Conservation (phyloP, 306 rosid species). For the Vachellia collinsii region DNA sequence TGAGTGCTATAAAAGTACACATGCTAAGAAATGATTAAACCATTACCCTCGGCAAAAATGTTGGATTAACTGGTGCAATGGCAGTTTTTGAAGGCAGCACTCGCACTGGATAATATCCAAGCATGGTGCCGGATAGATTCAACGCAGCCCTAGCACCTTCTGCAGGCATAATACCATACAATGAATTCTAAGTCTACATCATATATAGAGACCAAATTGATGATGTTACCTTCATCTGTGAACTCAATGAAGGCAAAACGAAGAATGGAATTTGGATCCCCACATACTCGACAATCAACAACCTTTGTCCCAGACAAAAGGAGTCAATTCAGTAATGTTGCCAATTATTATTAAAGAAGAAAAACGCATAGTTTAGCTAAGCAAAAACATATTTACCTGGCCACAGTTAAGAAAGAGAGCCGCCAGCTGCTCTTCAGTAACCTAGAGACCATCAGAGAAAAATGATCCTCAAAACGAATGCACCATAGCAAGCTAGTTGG, state of each 20-base stretch:
- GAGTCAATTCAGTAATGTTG: slow-evolving; percentile 30
- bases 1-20: slow-evolving; percentile 2
- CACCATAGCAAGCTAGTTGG: slow-evolving; percentile 10
- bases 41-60: slow-evolving; percentile 93
- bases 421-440: slow-evolving; percentile 98
- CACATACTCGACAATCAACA: slow-evolving; percentile 97
- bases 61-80: slow-evolving; percentile 94
- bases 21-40: slow-evolving; percentile 15
- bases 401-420: slow-evolving; percentile 91
- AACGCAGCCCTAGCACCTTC: slow-evolving; percentile 94
- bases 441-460: slow-evolving; percentile 55
- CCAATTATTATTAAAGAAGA: slow-evolving; percentile 29
- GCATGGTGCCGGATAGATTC: slow-evolving; percentile 93
- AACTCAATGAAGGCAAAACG: slow-evolving; percentile 96
- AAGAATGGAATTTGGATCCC: slow-evolving; percentile 95
- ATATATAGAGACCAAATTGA: slow-evolving; percentile 30
- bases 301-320: slow-evolving; percentile 57
- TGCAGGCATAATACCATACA: slow-evolving; percentile 47
- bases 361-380: slow-evolving; percentile 11
- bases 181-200: slow-evolving; percentile 19
- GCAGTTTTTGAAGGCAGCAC: slow-evolving; percentile 99
- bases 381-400: slow-evolving; percentile 57
- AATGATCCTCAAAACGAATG: slow-evolving; percentile 5
- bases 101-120: slow-evolving; percentile 86
- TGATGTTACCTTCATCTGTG: slow-evolving; percentile 81